A percentile compares a stretch with the other conserved stretches of the same genome.
These are phyloP conservation scores for Aegilops bicornis DNA, from an alignment of 176 grass and related monocot species.

Conservation along the genomic window DNA sequence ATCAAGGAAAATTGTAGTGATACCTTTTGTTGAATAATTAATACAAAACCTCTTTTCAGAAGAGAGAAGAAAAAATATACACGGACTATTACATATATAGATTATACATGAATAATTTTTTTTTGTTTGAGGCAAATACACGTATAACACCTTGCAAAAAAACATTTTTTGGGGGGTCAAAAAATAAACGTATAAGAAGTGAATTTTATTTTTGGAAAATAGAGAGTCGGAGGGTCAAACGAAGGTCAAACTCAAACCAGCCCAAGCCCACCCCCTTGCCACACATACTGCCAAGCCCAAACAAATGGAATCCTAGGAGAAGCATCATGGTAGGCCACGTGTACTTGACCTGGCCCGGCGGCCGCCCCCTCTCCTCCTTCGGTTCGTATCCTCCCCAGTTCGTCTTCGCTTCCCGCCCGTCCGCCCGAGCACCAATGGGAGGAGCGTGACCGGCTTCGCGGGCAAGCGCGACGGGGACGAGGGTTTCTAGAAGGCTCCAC, in stretches of 20 bases:
- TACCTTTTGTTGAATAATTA: no score
- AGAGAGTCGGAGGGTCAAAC: neutral
- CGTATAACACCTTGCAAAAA: no score
- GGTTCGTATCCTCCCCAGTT: conserved; percentile 25
- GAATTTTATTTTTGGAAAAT: neutral
- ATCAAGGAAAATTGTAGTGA: no score
- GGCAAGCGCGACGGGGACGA: neutral
- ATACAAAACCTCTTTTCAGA: no score
- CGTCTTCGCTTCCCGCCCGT: conserved; percentile 57
- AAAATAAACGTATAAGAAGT: no score
- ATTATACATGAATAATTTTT: no score
- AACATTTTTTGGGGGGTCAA: no score
- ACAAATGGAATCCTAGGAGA: conserved; percentile 38
- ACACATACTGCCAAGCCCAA: neutral
- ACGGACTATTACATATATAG: no score
- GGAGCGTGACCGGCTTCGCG: neutral
- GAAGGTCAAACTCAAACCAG: neutral
- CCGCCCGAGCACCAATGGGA: conserved; percentile 28
- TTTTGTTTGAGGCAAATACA: no score
- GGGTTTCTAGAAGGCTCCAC: neutral
- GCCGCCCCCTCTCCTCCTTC: neutral
- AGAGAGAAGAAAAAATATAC: no score
- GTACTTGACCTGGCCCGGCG: conserved; percentile 28
- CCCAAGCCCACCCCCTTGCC: neutral
- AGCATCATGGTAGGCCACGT: conserved; percentile 17